Evolutionary conservation across 2,329 filamentous ascomycete genomes (phyloP).

Genomic region (Colletotrichum sp.): DNA sequence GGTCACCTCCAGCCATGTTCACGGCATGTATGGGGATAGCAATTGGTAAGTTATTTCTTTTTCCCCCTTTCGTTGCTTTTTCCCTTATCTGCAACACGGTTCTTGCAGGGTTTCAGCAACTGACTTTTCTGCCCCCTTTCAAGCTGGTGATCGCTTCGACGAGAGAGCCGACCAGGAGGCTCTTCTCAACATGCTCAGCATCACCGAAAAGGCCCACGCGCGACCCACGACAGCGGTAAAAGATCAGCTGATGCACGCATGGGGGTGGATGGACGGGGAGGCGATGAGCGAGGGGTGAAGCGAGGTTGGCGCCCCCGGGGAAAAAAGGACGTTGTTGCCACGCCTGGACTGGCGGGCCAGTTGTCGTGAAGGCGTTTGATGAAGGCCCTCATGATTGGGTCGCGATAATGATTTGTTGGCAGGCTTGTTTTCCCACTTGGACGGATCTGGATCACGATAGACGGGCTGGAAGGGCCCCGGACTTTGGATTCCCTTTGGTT

Average conservation of each 20-base stretch:
- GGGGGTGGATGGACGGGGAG: slow-evolving; percentile 45
- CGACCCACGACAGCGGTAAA: slow-evolving; percentile 56
- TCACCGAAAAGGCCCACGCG: slow-evolving; percentile 54
- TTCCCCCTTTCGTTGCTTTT: not conserved
- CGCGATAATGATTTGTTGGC: not conserved
- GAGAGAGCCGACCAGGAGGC: slow-evolving; percentile 51
- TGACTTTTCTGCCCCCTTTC: not conserved
- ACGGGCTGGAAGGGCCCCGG: not conserved
- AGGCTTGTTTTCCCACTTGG: not conserved
- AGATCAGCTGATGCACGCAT: slow-evolving; percentile 50
- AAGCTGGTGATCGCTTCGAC: slow-evolving; percentile 54
- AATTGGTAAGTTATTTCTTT: not conserved
- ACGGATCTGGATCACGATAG: slow-evolving; percentile 6
- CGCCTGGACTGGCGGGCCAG: not conserved
- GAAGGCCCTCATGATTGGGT: not conserved
- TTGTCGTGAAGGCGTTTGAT: not conserved
- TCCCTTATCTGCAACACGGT: not conserved
- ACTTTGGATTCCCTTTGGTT: slow-evolving; percentile 9
- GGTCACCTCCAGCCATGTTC: slow-evolving; percentile 61
- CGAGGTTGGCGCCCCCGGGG: not conserved
- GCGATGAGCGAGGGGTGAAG: slow-evolving; percentile 11
- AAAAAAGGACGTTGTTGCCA: not conserved
- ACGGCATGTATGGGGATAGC: slow-evolving; percentile 62
- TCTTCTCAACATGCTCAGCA: slow-evolving; percentile 49
- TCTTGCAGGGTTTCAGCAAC: not conserved